Conservation (phyloP, 306 rosid genomes). For the Cercis canadensis region DNA sequence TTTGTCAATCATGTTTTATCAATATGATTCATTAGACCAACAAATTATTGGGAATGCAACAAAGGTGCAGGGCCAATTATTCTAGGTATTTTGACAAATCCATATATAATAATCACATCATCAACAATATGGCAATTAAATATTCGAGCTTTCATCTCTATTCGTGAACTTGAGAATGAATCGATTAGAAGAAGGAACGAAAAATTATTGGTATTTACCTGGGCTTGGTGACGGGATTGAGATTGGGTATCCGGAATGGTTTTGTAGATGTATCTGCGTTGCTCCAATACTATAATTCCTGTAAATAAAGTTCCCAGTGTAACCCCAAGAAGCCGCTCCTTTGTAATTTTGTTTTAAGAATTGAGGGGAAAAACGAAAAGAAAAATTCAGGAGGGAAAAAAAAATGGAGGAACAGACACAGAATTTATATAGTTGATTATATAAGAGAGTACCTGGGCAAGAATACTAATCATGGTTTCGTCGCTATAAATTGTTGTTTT, state of each 20-base stretch:
- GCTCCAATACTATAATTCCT: conserved; percentile 69
- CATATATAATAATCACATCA: too few species aligned
- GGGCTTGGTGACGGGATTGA: conserved; percentile 35
- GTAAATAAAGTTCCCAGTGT: conserved; percentile 71
- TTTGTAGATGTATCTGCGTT: conserved; percentile 63
- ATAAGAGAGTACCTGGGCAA: conserved; percentile 61
- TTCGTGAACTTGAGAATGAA: not conserved
- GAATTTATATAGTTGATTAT: not conserved
- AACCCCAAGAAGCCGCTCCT: conserved; percentile 89
- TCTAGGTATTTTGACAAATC: too few species aligned
- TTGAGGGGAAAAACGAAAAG: not conserved
- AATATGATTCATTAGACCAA: too few species aligned
- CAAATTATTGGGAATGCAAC: too few species aligned
- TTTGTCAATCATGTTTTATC: too few species aligned
- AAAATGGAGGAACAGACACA: not conserved
- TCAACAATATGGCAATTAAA: too few species aligned
- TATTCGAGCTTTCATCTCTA: too few species aligned
- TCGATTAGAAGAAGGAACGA: not conserved
- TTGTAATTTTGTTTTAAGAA: not conserved
- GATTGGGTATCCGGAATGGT: conserved; percentile 61
- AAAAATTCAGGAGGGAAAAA: not conserved
- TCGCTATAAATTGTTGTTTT: not conserved
- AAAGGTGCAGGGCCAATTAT: too few species aligned
- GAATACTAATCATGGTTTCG: conserved; percentile 74
- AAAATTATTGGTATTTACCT: conserved; percentile 42